Evolutionary conservation across 2,329 filamentous ascomycete genomes (phyloP).

Genomic region (Claviceps pazoutovae): DNA sequence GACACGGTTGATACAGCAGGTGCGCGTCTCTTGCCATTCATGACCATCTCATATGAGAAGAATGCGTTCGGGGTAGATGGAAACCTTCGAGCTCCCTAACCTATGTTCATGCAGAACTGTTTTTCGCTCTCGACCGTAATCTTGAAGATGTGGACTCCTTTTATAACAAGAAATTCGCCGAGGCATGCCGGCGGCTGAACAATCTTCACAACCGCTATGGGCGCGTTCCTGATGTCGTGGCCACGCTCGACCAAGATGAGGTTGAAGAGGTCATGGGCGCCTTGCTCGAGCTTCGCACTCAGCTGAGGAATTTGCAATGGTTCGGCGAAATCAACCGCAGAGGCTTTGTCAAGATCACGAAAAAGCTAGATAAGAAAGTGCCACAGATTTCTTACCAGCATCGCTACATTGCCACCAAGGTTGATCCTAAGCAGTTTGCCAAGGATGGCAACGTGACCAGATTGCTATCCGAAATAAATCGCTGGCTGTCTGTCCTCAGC

Average conservation of each 20-base stretch:
- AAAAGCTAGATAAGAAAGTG: slow-evolving; percentile 96
- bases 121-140: slow-evolving; percentile 91
- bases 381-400: slow-evolving; percentile 62
- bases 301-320: slow-evolving; percentile 87
- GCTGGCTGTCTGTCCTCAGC: slow-evolving; percentile 73
- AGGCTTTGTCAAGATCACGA: slow-evolving; percentile 96
- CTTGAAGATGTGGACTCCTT: slow-evolving; percentile 93
- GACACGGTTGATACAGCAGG: slow-evolving; percentile 79
- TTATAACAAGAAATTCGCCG: slow-evolving; percentile 89
- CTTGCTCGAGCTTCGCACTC: slow-evolving; percentile 72
- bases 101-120: slow-evolving; percentile 57
- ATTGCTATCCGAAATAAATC: slow-evolving; percentile 56
- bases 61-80: slow-evolving; percentile 10
- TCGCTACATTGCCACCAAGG: slow-evolving; percentile 78
- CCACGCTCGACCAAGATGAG: slow-evolving; percentile 74
- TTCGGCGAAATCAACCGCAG: slow-evolving; percentile 93
- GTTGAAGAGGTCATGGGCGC: slow-evolving; percentile 82
- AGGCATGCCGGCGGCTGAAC: slow-evolving; percentile 70
- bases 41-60: slow-evolving; percentile 7
- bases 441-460: slow-evolving; percentile 45
- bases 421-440: slow-evolving; percentile 78
- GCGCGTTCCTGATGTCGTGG: slow-evolving; percentile 50
- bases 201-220: slow-evolving; percentile 83
- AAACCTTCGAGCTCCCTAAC: slow-evolving; percentile 18
- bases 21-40: slow-evolving; percentile 34